Percentiles rank a stretch among this genome's conserved stretches.
Evolutionary conservation across 1,139 yeast species (phyloP).

Genomic region (Yamadazyma trypodendri): DNA sequence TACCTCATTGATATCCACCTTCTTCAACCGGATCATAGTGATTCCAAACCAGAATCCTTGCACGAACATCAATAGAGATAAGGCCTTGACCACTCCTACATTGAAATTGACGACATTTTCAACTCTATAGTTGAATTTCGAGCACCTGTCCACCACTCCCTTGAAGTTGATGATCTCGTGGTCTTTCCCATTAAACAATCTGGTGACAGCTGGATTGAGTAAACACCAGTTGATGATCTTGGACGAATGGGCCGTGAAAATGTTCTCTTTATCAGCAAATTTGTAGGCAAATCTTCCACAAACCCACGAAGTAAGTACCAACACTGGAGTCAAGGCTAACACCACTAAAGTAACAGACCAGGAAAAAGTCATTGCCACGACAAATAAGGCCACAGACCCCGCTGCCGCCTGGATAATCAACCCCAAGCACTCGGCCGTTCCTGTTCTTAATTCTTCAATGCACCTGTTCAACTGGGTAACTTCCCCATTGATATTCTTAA

Average conservation of each 20-base stretch:
- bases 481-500: slow-evolving; percentile 57
- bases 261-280: slow-evolving; percentile 59
- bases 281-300: slow-evolving; percentile 54
- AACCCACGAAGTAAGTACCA: slow-evolving; percentile 47
- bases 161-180: slow-evolving; percentile 50
- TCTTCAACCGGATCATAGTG: slow-evolving; percentile 52
- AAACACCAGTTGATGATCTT: slow-evolving; percentile 71
- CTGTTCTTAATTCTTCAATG: slow-evolving; percentile 72
- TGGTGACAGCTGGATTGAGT: slow-evolving; percentile 56
- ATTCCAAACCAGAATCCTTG: slow-evolving; percentile 94
- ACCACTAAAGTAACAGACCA: slow-evolving; percentile 84
- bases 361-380: slow-evolving; percentile 70
- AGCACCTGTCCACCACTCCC: slow-evolving; percentile 40
- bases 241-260: slow-evolving; percentile 53
- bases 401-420: slow-evolving; percentile 51
- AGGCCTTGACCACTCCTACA: slow-evolving; percentile 52
- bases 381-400: slow-evolving; percentile 54
- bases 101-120: slow-evolving; percentile 56
- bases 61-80: slow-evolving; percentile 73
- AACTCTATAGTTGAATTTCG: slow-evolving; percentile 44
- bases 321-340: slow-evolving; percentile 68
- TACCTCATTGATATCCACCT: slow-evolving; percentile 57
- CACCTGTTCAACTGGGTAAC: slow-evolving; percentile 69
- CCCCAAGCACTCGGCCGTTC: slow-evolving; percentile 68
- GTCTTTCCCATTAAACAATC: slow-evolving; percentile 57